Base-by-base conservation (phyloP, 805 yeast genomes). In the Saccharomycopsis fodiens region DNA sequence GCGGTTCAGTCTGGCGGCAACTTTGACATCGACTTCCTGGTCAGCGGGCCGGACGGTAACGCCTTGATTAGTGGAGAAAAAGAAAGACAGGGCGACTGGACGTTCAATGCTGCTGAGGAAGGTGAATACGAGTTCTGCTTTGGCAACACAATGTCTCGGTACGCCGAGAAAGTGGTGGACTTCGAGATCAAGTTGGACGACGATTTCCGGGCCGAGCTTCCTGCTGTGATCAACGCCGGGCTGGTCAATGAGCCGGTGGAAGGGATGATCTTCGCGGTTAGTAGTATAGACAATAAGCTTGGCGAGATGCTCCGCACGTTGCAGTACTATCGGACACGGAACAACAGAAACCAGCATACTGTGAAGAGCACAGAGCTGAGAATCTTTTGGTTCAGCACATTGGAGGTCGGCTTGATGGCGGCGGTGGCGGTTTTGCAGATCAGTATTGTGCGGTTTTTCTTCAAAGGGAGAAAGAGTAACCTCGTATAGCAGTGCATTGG, bases 91-190 rank as follows among this genome's bases (percentile, higher is more conserved):
- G 95, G 89, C 10, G 95, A 87, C 58, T 82, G 82, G 68, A 68
- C 77, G 4, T 79, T 88, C 60, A 69, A 66, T 17, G 94, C 85
- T 19, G 76, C 74, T 35, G 59, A 61, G 42, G 60, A 63, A 16
- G 96, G 96, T 36, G 96, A 88, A 62, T 88, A 86, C 68, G 83
- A 82, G 62, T 82, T 88, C 62, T 88, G 96, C 66, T 86, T 88
- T 68, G 66, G 78, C 56, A 84, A 85, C 63, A 84, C 78, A 52
- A 82, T 83, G 85, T 77, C 86, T 3, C 82, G 89, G 3, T 78
- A 78, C 60, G 82, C 88, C 45, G 89, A 84, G 59, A 87, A 86
- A 66, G 78, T 82, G 44, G 80, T 88, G 54, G 95, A 85, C 64
- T 82, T 88, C 56, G 95, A 88, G 59, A 74, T 88, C 58, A 74